Base-by-base conservation (phyloP, 108 stramenopile genomes). In the Nitzschia sp. region DNA sequence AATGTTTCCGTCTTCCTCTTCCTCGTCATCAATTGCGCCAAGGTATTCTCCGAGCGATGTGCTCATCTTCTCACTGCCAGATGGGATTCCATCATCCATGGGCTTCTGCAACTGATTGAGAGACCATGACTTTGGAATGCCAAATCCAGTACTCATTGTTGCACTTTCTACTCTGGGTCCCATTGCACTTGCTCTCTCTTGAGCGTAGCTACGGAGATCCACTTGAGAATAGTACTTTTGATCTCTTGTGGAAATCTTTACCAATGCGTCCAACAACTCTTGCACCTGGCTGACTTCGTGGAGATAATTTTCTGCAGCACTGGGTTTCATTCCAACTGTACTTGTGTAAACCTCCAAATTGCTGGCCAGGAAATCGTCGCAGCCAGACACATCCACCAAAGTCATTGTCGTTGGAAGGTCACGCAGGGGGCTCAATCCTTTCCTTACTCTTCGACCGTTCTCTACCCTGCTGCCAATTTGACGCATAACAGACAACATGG, bases 291-390 rank as follows among this genome's bases (percentile, higher is more conserved):
- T 85, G 7, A 94, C 92, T 46, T 97, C 95, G 51, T 97, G 93
- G 38, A 99, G 66, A 69, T 94, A 99, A 61, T 83, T 89, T 3
- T 87, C 88, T n/a, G 98, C 98, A 15, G 87, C 92, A 61, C 90
- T 90, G 5, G 97, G 97, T 74, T 98, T 98, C 82, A 96, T 96
- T 7, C 98, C 98, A 26, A 99, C 96, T 3, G 95, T 97, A 37
- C 86, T 83, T 1, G 96, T 97, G 64, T 95, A 97, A 60, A 75
- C 75, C 65, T 86, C 76, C 66, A 93, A 57, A 39, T 87, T 67
- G 8, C 83, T 67, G 7, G 87, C 83, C 40, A 90, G 56, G 73
- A 69, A 90, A 22, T 70, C 74, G 57, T 86, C 91, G 69, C 79
- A 88, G 38, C 78, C 77, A 41, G 89, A 93, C 1, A 86, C 86